Conservation (phyloP, 495 filamentous ascomycete genomes). For the Xylaria grammica region DNA sequence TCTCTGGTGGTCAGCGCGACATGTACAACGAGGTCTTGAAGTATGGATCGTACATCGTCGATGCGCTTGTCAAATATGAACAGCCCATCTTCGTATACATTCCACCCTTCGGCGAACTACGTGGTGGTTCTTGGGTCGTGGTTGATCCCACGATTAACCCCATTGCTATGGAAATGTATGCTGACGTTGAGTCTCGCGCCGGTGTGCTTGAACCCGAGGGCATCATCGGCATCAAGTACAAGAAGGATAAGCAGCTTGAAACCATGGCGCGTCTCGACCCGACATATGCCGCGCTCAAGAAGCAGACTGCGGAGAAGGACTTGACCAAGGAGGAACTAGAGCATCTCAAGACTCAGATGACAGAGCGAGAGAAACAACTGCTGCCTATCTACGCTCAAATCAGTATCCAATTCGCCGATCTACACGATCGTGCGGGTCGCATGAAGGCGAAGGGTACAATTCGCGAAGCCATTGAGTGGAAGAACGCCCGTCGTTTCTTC, state of each 20-base stretch:
- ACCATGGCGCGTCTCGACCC: slow-evolving; percentile 96
- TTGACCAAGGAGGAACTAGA: slow-evolving; percentile 75
- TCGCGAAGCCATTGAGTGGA: slow-evolving; percentile 81
- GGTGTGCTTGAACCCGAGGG: slow-evolving; percentile 98
- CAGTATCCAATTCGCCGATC: slow-evolving; percentile 91
- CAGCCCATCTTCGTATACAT: slow-evolving; percentile 99
- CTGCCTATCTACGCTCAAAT: slow-evolving; percentile 93
- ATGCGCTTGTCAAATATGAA: slow-evolving; percentile 96
- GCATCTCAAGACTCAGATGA: slow-evolving; percentile 84
- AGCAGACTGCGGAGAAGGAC: slow-evolving; percentile 68
- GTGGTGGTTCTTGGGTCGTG: slow-evolving; percentile 99
- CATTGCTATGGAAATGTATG: slow-evolving; percentile 98
- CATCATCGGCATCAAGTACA: slow-evolving; percentile 98
- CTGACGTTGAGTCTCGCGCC: slow-evolving; percentile 91
- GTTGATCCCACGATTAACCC: slow-evolving; percentile 98
- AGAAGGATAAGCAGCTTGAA: slow-evolving; percentile 94
- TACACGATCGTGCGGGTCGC: slow-evolving; percentile 95
- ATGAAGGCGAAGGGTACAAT: slow-evolving; percentile 98
- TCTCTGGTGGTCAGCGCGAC: slow-evolving; percentile 98
- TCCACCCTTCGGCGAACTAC: slow-evolving; percentile 92
- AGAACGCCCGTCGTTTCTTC: slow-evolving; percentile 95
- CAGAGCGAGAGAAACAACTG: slow-evolving; percentile 82
- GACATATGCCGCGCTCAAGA: slow-evolving; percentile 80
- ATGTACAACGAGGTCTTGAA: slow-evolving; percentile 99
- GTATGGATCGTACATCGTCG: slow-evolving; percentile 98